Conservation (phyloP, 148 eudicot genomes). For the Nepenthes gracilis region DNA sequence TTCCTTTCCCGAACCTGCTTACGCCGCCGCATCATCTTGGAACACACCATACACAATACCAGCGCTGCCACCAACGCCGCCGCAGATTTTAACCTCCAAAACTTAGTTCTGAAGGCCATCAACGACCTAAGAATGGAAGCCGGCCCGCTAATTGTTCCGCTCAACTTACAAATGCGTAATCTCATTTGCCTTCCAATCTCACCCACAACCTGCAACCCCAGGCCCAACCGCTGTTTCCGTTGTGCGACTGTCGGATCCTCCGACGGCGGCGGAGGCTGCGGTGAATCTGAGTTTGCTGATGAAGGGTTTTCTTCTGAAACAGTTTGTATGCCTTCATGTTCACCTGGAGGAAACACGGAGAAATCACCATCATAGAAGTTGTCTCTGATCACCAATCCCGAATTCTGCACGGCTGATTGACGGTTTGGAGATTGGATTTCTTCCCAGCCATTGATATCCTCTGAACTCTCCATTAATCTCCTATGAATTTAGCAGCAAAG, state of each 20-base stretch:
- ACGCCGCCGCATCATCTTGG: conserved; percentile 25
- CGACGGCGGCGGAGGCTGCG: conserved; percentile 1
- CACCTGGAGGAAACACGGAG: conserved; percentile 28
- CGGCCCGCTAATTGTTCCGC: conserved; percentile 12
- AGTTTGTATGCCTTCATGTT: conserved; percentile 32
- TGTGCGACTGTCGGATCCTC: background rate
- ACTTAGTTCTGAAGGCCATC: conserved; percentile 2
- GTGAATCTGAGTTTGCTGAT: background rate
- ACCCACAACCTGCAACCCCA: conserved; percentile 8
- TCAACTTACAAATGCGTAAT: conserved; percentile 4
- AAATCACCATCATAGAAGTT: conserved; percentile 7
- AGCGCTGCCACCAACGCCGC: conserved; percentile 16
- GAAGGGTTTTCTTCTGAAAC: conserved; percentile 6
- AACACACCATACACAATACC: conserved; percentile 12
- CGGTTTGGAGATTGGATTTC: conserved; percentile 12
- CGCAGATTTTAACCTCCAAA: conserved; percentile 15
- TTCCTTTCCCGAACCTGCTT: conserved; percentile 5
- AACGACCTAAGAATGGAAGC: conserved; percentile 10
- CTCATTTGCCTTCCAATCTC: conserved; percentile 9
- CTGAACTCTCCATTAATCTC: conserved; percentile 1
- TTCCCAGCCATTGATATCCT: conserved; percentile 31
- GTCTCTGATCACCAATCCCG: background rate
- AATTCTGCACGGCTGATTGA: background rate
- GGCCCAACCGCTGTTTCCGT: background rate
- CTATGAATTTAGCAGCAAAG: no score